Conservation (phyloP, 2,329 filamentous ascomycete species). For the Seiridium cupressi region DNA sequence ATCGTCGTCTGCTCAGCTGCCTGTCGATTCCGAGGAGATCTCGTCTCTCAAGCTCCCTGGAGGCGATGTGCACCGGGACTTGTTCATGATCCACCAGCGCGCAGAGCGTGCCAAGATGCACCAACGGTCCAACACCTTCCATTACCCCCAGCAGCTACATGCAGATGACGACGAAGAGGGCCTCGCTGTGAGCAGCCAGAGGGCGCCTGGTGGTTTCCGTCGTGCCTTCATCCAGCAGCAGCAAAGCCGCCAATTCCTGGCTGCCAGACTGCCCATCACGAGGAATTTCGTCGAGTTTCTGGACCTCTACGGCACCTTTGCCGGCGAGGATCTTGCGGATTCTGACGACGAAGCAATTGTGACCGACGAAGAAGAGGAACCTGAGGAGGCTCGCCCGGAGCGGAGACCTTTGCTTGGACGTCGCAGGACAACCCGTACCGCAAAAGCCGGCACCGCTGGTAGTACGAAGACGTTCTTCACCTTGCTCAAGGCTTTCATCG, state of each 20-base stretch:
- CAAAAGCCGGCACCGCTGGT: constrained; percentile 59
- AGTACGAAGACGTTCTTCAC: constrained; percentile 77
- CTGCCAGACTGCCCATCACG: constrained; percentile 55
- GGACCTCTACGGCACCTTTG: constrained; percentile 74
- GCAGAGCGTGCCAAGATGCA: constrained; percentile 46
- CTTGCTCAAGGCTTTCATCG: constrained; percentile 74
- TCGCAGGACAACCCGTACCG: constrained; percentile 47
- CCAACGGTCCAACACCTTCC: constrained; percentile 66
- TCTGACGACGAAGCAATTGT: constrained; percentile 59
- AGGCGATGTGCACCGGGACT: constrained; percentile 75
- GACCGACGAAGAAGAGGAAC: constrained; percentile 44
- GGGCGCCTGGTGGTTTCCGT: constrained; percentile 47
- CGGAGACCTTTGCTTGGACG: constrained; percentile 59
- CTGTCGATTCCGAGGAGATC: constrained; percentile 36
- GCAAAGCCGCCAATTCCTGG: constrained; percentile 32
- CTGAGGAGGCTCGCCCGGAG: constrained; percentile 46
- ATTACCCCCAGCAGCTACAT: constrained; percentile 52
- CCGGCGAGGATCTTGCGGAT: constrained; percentile 66
- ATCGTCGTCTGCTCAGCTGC: constrained; percentile 18
- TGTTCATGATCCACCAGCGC: constrained; percentile 70
- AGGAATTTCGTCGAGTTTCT: constrained; percentile 74
- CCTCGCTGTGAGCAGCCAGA: constrained; percentile 28
- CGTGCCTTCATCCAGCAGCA: constrained; percentile 42
- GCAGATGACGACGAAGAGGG: constrained; percentile 24
- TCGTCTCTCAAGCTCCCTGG: constrained; percentile 73